phyloP scores from a whole-genome alignment of 2,329 filamentous ascomycete genomes.

The Stagonosporopsis tanaceti region DNA sequence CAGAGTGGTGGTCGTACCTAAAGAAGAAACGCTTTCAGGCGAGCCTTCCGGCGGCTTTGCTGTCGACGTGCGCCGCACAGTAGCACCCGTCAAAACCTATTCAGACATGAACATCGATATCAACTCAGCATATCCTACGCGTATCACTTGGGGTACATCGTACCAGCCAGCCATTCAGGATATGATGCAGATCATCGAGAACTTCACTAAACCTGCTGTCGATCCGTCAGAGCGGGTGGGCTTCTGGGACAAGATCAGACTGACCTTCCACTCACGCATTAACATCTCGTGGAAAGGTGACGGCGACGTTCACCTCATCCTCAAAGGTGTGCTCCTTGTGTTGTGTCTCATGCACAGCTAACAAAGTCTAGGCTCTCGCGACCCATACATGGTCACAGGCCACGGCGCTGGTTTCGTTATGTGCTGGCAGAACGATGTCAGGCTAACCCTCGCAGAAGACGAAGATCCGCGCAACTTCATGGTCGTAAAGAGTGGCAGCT shows the following conservation, averaged over 20 bases:
- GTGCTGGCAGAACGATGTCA: conserved; percentile 97
- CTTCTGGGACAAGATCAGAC: conserved; percentile 98
- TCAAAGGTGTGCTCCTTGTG: conserved; percentile 71
- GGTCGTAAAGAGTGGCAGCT: conserved; percentile 94
- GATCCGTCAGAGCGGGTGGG: conserved; percentile 93
- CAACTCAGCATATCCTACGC: conserved; percentile 89
- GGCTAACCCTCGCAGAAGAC: conserved; percentile 82
- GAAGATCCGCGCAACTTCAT: conserved; percentile 93
- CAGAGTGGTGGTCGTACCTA: conserved; percentile 83
- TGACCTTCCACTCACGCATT: conserved; percentile 92
- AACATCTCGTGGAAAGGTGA: conserved; percentile 92
- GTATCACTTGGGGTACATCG: conserved; percentile 95
- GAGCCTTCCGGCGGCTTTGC: conserved; percentile 73
- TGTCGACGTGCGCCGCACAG: conserved; percentile 87
- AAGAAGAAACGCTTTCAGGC: conserved; percentile 63
- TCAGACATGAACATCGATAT: conserved; percentile 92
- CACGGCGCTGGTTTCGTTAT: conserved; percentile 95
- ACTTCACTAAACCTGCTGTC: conserved; percentile 93
- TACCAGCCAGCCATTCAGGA: conserved; percentile 98
- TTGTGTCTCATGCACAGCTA: conserved; percentile 9
- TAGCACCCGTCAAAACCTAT: conserved; percentile 95
- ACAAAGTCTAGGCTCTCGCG: conserved; percentile 67
- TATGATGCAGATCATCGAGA: conserved; percentile 99
- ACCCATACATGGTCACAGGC: conserved; percentile 92
- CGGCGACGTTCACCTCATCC: conserved; percentile 89